Evolutionary conservation across 805 yeast species (phyloP), one percentile per base, ranked within the genome.

Genomic region (Komagataella kurtzmanii): DNA sequence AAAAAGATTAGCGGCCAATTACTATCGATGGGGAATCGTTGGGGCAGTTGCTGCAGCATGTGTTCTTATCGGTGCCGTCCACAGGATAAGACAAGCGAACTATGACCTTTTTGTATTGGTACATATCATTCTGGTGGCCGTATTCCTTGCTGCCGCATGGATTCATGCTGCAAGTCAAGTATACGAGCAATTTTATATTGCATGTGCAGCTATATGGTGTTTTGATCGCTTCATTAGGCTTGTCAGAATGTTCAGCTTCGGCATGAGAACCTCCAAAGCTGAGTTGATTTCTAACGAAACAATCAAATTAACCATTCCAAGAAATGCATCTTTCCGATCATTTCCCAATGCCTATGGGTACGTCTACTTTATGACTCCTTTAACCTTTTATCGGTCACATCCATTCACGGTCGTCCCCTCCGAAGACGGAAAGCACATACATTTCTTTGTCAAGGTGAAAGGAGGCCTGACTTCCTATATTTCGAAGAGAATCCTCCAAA

Each of bases 361-460:
- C 58, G 65, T 86, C 44, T 75, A 81, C 65, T 80, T 84, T 61
- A 54, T 82, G 53, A 67, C 76, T 46, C 70, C 75, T 17, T 59
- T 65, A 2, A 65, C 73, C 44, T 79, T 82, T 62, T 82, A 83
- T 81, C 88, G 84, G 61, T 77, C 84, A 4, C 89, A 85, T 62
- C 91, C 91, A 3, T 84, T 86, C 65, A 81, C 90, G 1, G 63
- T 78, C 5, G 66, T 77, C 49, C 72, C 72, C 49, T 63, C 67
- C 47, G 66, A 67, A 44, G 66, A 69, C 54, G 40, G 40, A 10
- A 30, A 30, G 40, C 63, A 65, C 47, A 59, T 78, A 8, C 65
- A 69, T 1, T 65, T 77, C 49, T 72, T 67, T 55, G 70, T 77
- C 58, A 78, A 75, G 58, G 74, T 73, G 17, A 79, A 79, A 61